Evolutionary conservation across 129 eudicot genomes (phyloP), one percentile per base, ranked within the genome.

Genomic region (Pulicaria dysenterica): DNA sequence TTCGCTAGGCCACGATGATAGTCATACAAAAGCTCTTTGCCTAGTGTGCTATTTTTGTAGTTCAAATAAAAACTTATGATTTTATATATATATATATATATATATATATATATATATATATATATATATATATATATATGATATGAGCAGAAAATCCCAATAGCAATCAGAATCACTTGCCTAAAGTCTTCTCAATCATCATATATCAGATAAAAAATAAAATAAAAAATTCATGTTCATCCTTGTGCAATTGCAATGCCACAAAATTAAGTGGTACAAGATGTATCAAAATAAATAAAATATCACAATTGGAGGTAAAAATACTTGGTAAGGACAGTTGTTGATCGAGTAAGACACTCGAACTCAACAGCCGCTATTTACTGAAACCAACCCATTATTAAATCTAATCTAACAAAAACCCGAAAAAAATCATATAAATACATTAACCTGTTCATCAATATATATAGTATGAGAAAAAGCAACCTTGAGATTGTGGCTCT

Each of bases 351-450:
- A 10, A 3, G 15, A 38, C 48, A 62, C 39, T 50, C 13, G 49
- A 47, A 62, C 39, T 50, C 13, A 61, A 47, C 51, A 73, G 58
- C 69, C 14, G 70, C 4, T 17, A 4, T 34, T 73, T 10, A 61
- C 42, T 10, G 5, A 7, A 57, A 69, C 41, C 81, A 70, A 15
- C 55, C 41, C 63, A 37, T 77, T 77, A 77, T 77, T 77, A 57
- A 49, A 43, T 59, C 70, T 40, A 69, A 7, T 11, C n/a, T 39
- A 58, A 60, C 12, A 39, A 58, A 68, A 49, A 5, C 43, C 14
- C 14, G 48, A 43, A 36, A 47, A 31, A 12, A 34, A 14, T 36
- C 19, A 46, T 63, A 2, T 40, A 41, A 61, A 9, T 7, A 1
- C 16, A 38, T 0, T 58, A 59, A 73, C 9, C 51, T 61, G 40